Percentiles rank a stretch among this genome's conserved stretches.
phyloP scores from a whole-genome alignment of 2,329 filamentous ascomycete genomes.

The Diaporthe citri region DNA sequence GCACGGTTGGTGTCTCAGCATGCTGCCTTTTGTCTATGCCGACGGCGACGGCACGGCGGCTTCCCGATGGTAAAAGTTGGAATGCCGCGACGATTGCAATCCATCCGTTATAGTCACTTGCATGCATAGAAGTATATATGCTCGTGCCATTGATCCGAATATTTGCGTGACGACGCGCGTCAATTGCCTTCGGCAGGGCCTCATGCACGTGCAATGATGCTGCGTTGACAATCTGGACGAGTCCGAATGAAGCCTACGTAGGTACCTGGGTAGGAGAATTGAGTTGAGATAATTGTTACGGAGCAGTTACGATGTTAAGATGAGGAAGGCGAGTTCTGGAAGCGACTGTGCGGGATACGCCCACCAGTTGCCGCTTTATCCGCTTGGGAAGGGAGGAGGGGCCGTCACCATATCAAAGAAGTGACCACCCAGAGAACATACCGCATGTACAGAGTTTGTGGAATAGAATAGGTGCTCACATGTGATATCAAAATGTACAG shows the following conservation, averaged over 20 bases:
- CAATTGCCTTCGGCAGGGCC: not conserved
- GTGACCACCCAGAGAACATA: fast-evolving
- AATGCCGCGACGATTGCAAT: not conserved
- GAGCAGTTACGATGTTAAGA: not conserved
- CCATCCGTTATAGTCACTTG: not conserved
- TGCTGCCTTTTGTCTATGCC: not conserved
- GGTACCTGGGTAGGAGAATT: not conserved
- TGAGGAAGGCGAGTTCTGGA: not conserved
- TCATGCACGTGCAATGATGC: not conserved
- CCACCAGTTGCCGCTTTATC: not conserved
- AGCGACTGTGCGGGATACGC: not conserved
- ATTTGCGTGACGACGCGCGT: not conserved
- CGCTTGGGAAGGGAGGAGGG: not conserved
- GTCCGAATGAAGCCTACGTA: not conserved
- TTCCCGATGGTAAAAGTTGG: not conserved
- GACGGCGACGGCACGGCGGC: conserved; percentile 14
- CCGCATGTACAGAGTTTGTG: not conserved
- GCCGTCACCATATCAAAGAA: too few species aligned
- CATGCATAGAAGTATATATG: not conserved
- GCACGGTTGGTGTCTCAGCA: conserved; percentile 20
- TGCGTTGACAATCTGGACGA: not conserved
- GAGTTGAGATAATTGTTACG: not conserved
- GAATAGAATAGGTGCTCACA: not conserved
- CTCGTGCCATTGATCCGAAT: not conserved
- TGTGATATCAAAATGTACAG: too few species aligned